A percentile compares a stretch with the other conserved stretches of the same genome.
phyloP scores from a whole-genome alignment of 2,329 filamentous ascomycete genomes.

The Ophiocordyceps robertsii region DNA sequence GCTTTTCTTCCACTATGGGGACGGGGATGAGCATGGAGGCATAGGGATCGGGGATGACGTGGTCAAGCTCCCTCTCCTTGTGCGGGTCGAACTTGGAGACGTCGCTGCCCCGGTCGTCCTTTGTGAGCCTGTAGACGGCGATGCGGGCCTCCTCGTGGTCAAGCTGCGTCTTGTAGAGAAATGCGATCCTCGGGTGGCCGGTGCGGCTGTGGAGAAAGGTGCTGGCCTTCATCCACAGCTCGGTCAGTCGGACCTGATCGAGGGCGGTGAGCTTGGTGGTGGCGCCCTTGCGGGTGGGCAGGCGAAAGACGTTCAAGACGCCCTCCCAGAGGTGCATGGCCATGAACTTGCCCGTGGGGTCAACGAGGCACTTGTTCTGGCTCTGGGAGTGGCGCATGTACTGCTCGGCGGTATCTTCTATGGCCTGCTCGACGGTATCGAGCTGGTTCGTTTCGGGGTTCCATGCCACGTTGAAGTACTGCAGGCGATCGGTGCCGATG shows the following conservation, averaged over 20 bases:
- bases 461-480: slow-evolving; percentile 88
- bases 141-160: slow-evolving; percentile 40
- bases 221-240: slow-evolving; percentile 45
- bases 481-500: slow-evolving; percentile 76
- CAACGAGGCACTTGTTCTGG: slow-evolving; percentile 69
- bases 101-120: slow-evolving; percentile 41
- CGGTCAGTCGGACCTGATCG: slow-evolving; percentile 42
- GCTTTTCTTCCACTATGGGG: slow-evolving; percentile 41
- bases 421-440: slow-evolving; percentile 35
- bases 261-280: slow-evolving; percentile 31
- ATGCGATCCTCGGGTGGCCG: slow-evolving; percentile 42
- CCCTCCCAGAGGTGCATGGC: slow-evolving; percentile 48
- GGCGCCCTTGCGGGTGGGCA: slow-evolving; percentile 31
- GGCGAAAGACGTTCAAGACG: slow-evolving; percentile 39
- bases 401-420: slow-evolving; percentile 40
- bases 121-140: slow-evolving; percentile 44
- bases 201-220: slow-evolving; percentile 45
- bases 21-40: slow-evolving; percentile 51
- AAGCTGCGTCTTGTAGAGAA: slow-evolving; percentile 41
- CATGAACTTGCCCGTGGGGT: slow-evolving; percentile 56
- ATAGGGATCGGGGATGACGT: slow-evolving; percentile 39
- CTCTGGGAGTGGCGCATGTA: slow-evolving; percentile 68
- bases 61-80: slow-evolving; percentile 40
- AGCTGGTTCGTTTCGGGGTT: slow-evolving; percentile 41
- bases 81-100: slow-evolving; percentile 40